A percentile compares a stretch with the other conserved stretches of the same genome.
phyloP scores from a whole-genome alignment of 495 filamentous ascomycete genomes.

The Hypoxylon subgilvum region DNA sequence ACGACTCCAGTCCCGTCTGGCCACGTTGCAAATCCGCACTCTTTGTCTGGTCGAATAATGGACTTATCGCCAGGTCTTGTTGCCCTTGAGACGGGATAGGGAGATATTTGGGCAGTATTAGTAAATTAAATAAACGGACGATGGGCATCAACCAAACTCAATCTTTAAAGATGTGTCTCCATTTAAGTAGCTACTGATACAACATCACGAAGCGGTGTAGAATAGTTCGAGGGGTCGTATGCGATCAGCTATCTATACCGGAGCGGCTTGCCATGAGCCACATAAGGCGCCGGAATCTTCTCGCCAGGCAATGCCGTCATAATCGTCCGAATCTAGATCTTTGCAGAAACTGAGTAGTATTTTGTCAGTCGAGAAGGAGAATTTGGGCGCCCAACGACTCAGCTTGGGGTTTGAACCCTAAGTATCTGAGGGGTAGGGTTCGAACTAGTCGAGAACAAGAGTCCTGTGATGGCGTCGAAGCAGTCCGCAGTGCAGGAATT shows the following conservation, averaged over 20 bases:
- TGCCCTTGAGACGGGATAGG: conserved; percentile 7
- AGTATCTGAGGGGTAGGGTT: conserved; percentile 15
- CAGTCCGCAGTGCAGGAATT: conserved; percentile 1
- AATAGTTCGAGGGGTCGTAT: conserved; percentile 3
- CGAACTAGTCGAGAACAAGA: conserved; percentile 17
- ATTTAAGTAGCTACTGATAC: conserved; percentile 24
- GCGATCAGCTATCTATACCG: conserved; percentile 12
- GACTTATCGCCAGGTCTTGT: conserved; percentile 8
- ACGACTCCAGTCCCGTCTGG: conserved; percentile 30
- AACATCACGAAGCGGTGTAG: conserved; percentile 29
- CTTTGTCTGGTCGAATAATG: conserved; percentile 19
- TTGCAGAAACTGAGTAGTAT: conserved; percentile 17
- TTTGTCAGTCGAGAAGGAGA: conserved; percentile 9
- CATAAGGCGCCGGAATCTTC: conserved; percentile 1
- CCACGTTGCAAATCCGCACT: conserved; percentile 29
- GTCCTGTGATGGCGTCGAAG: conserved; percentile 11
- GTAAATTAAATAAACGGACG: conserved; percentile 32
- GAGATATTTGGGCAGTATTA: conserved; percentile 14
- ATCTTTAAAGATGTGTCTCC: conserved; percentile 21
- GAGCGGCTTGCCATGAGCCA: conserved; percentile 6
- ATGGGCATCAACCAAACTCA: conserved; percentile 33
- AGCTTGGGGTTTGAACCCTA: conserved; percentile 10
- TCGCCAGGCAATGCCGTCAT: conserved; percentile 32
- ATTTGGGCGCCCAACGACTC: conserved; percentile 13
- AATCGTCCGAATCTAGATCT: conserved; percentile 26